A percentile compares a stretch with the other conserved stretches of the same genome.
phyloP scores from a whole-genome alignment of 2,329 filamentous ascomycete genomes.

The Beauveria sp. region DNA sequence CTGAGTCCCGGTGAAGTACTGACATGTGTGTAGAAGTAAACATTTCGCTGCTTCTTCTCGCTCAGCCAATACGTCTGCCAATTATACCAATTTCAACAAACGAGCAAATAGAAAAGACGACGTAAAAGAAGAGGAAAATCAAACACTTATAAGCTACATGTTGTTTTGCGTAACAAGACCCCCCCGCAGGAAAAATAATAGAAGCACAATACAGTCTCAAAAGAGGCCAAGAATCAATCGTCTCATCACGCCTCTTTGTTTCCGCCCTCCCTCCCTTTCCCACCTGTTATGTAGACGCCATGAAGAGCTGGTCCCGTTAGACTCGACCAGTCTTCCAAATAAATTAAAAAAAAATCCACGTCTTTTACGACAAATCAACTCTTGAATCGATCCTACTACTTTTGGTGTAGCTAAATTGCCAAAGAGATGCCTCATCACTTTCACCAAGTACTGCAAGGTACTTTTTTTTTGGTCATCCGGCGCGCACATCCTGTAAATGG shows the following conservation, averaged over 20 bases:
- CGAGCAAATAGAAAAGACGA: too few species aligned
- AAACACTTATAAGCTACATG: neutral
- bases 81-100: neutral
- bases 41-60: too few species aligned
- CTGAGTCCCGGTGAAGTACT: too few species aligned
- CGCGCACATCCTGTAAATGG: conserved; percentile 26
- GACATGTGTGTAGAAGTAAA: too few species aligned
- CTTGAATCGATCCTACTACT: neutral
- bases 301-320: conserved; percentile 6
- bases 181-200: neutral
- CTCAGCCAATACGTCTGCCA: too few species aligned
- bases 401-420: neutral
- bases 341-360: conserved; percentile 13
- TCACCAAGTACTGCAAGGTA: neutral
- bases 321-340: conserved; percentile 12
- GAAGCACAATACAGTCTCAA: neutral
- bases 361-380: neutral
- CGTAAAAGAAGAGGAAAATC: neutral
- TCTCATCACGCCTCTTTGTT: neutral
- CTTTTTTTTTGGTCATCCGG: conserved; percentile 17
- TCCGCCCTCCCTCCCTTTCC: conserved; percentile 3
- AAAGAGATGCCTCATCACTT: neutral
- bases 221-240: neutral
- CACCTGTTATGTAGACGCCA: conserved; percentile 3
- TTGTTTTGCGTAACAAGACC: neutral